Conservation (phyloP, 2,329 filamentous ascomycete genomes). For the Harringtonia lauricola region DNA sequence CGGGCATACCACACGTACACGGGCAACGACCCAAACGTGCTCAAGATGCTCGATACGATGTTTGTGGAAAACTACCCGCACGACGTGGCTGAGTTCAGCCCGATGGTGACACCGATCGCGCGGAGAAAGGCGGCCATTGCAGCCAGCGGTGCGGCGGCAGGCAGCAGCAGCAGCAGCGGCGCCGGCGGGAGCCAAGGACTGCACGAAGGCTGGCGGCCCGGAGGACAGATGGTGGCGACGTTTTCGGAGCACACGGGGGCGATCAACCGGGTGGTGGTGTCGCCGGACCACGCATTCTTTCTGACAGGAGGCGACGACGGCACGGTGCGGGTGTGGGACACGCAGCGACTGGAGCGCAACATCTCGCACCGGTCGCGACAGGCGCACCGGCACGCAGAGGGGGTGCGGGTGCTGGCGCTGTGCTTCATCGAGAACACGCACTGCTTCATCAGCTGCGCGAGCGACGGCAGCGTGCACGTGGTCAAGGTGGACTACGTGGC, state of each 20-base stretch:
- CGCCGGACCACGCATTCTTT: conserved; percentile 91
- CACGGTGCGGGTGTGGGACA: conserved; percentile 87
- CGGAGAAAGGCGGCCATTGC: conserved; percentile 37
- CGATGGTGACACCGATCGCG: conserved; percentile 61
- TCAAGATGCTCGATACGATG: conserved; percentile 71
- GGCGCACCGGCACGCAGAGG: conserved; percentile 62
- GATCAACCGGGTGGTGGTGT: conserved; percentile 69
- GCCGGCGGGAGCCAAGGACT: conserved; percentile 27
- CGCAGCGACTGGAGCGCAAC: conserved; percentile 79
- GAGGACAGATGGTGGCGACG: conserved; percentile 73
- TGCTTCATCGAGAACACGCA: conserved; percentile 93
- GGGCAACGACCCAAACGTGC: conserved; percentile 61
- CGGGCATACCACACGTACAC: conserved; percentile 70
- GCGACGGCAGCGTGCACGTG: conserved; percentile 81
- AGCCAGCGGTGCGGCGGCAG: conserved; percentile 19
- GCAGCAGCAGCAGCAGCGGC: conserved; percentile 15
- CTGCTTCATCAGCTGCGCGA: conserved; percentile 83
- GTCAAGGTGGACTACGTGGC: conserved; percentile 58
- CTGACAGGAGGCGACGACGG: conserved; percentile 89
- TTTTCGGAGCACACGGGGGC: conserved; percentile 79
- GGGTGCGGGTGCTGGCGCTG: conserved; percentile 59
- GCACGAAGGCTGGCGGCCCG: conserved; percentile 67
- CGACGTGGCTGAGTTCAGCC: conserved; percentile 63
- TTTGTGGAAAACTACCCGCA: conserved; percentile 63
- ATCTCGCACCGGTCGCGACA: conserved; percentile 79